phyloP scores from a whole-genome alignment of 805 yeast species.

The Cyberlindnera maritima region DNA sequence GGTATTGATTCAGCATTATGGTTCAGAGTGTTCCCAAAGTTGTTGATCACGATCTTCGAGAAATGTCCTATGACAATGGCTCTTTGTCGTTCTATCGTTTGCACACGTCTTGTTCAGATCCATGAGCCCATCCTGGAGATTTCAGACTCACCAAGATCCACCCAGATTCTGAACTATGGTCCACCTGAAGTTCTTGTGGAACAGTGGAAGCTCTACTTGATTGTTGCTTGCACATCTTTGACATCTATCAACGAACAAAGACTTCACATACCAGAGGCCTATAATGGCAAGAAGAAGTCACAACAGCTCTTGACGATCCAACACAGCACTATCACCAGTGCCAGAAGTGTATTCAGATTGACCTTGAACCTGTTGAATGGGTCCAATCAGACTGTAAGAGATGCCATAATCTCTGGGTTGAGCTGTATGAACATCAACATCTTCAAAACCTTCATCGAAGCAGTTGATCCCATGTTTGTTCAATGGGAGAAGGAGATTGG shows the following conservation, averaged over 20 bases:
- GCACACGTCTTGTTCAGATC: conserved; percentile 83
- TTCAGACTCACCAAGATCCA: conserved; percentile 39
- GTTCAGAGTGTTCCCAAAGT: conserved; percentile 82
- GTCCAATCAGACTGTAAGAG: conserved; percentile 66
- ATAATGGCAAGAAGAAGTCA: conserved; percentile 72
- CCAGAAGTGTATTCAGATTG: conserved; percentile 83
- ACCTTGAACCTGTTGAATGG: conserved; percentile 78
- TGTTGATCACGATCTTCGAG: conserved; percentile 69
- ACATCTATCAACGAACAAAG: conserved; percentile 89
- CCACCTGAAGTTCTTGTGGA: conserved; percentile 73
- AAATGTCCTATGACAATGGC: conserved; percentile 93
- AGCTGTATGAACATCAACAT: conserved; percentile 90
- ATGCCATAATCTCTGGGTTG: conserved; percentile 85
- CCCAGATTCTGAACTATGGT: conserved; percentile 30
- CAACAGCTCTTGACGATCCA: conserved; percentile 79
- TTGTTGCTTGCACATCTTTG: conserved; percentile 88
- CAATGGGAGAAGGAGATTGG: conserved; percentile 51
- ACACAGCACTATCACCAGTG: conserved; percentile 90
- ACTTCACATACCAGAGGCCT: conserved; percentile 53
- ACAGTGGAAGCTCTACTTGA: conserved; percentile 86
- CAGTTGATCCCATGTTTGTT: conserved; percentile 57
- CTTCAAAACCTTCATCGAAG: conserved; percentile 76
- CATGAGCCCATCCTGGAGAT: conserved; percentile 63
- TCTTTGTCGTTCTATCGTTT: conserved; percentile 84
- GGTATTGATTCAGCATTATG: conserved; percentile 97